Conservation (phyloP, 108 stramenopile species). For the Cyclotella kingstonii region DNA sequence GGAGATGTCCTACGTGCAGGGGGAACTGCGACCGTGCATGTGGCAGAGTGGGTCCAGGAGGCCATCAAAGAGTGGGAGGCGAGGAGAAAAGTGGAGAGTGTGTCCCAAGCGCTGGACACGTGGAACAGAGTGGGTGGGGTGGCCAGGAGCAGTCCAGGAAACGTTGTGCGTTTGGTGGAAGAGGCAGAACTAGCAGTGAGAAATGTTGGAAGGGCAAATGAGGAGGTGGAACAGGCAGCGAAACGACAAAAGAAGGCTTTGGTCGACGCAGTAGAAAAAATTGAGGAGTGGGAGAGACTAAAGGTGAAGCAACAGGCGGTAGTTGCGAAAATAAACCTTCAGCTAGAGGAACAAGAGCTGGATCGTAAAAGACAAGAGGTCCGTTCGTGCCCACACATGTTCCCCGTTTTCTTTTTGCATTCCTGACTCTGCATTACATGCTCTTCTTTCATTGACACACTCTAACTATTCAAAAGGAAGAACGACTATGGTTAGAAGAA, state of each 20-base stretch:
- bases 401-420: not conserved
- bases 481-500: constrained; percentile 4
- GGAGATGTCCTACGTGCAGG: constrained; percentile 57
- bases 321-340: no score
- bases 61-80: constrained; percentile 15
- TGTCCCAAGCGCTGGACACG: constrained; percentile 12
- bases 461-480: not conserved
- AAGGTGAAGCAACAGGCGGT: not conserved
- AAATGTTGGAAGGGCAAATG: constrained; percentile 7
- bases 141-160: not conserved
- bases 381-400: no score
- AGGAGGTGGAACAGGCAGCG: constrained; percentile 4
- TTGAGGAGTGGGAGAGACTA: constrained; percentile 10
- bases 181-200: constrained; percentile 1
- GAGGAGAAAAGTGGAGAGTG: constrained; percentile 6
- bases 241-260: not conserved
- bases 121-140: not conserved
- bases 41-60: constrained; percentile 22
- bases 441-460: not conserved
- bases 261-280: constrained; percentile 6
- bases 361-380: no score
- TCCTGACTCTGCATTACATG: not conserved
- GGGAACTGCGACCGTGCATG: constrained; percentile 53
- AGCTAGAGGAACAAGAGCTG: no score
- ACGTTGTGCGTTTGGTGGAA: not conserved